Conservation (phyloP, 345 rosid species). For the Psidium guajava region DNA sequence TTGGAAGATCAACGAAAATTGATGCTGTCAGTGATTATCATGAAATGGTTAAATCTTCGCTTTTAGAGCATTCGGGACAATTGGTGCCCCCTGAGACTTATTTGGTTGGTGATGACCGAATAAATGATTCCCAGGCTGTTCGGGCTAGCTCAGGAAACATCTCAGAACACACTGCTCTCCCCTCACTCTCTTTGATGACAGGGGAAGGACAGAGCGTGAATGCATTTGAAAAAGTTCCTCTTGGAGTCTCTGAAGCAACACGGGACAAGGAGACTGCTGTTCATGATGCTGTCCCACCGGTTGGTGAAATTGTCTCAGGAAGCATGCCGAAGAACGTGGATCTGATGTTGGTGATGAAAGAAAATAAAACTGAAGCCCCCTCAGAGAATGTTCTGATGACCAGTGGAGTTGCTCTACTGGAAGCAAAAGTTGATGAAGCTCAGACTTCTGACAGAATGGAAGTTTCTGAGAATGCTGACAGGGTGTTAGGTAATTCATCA, state of each 20-base stretch:
- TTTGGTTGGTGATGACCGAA: background rate
- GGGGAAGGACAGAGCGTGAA: background rate
- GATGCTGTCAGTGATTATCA: background rate
- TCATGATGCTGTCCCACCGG: background rate
- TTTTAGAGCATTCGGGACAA: background rate
- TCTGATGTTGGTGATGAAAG: background rate
- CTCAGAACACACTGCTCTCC: background rate
- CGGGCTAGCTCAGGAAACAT: background rate
- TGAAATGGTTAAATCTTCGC: background rate
- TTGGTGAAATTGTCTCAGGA: background rate
- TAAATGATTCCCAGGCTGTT: background rate
- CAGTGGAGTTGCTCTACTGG: background rate
- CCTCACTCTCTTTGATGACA: background rate
- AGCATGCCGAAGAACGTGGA: background rate
- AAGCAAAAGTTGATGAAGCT: background rate
- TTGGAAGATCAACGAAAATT: background rate
- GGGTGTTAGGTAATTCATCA: background rate
- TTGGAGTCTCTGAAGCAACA: background rate
- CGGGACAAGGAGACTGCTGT: background rate
- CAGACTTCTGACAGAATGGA: background rate
- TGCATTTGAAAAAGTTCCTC: background rate
- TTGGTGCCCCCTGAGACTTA: background rate
- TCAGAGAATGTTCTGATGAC: background rate
- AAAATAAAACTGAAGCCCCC: background rate
- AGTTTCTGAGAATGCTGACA: background rate